Conservation (phyloP, 768 basidiomycete genomes). For the Lentinus tigrinus region DNA sequence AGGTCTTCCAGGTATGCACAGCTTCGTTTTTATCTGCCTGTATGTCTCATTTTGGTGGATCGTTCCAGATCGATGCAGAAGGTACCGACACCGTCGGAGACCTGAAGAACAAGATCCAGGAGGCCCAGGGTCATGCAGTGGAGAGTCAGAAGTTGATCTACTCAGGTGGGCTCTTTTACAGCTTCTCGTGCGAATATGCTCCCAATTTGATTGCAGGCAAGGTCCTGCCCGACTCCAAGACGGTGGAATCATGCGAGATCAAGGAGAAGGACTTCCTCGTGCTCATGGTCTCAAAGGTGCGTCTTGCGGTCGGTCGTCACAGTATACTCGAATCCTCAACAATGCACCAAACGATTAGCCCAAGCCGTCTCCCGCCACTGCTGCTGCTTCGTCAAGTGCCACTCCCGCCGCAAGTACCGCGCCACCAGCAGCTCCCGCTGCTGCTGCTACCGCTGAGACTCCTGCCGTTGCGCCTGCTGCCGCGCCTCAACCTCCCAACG, state of each 20-base stretch:
- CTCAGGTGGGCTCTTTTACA: slow-evolving; percentile 54
- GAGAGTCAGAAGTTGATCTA: slow-evolving; percentile 92
- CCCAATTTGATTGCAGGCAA: slow-evolving; percentile 59
- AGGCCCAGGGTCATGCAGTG: slow-evolving; percentile 70
- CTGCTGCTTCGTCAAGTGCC: slow-evolving; percentile 32
- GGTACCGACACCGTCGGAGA: slow-evolving; percentile 67
- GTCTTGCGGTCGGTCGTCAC: slow-evolving; percentile 9
- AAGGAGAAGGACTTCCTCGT: slow-evolving; percentile 99
- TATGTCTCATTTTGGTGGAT: background rate
- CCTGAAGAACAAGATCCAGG: slow-evolving; percentile 83
- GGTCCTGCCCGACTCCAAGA: slow-evolving; percentile 86
- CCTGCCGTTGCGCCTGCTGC: slow-evolving; percentile 33
- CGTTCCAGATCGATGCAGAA: slow-evolving; percentile 73
- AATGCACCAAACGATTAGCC: slow-evolving; percentile 38
- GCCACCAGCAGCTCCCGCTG: slow-evolving; percentile 30
- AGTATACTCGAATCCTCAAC: slow-evolving; percentile 1
- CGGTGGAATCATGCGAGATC: slow-evolving; percentile 83
- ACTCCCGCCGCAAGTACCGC: slow-evolving; percentile 29
- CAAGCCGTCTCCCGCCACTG: slow-evolving; percentile 44
- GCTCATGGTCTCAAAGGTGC: slow-evolving; percentile 97
- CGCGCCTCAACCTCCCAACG: slow-evolving; percentile 36
- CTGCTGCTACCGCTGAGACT: slow-evolving; percentile 33
- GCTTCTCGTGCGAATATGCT: background rate
- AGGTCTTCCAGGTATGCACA: slow-evolving; percentile 73
- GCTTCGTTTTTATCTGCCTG: background rate